Evolutionary conservation across 164 flowering plant species (phyloP).

Genomic region (Echeveria elegans): DNA sequence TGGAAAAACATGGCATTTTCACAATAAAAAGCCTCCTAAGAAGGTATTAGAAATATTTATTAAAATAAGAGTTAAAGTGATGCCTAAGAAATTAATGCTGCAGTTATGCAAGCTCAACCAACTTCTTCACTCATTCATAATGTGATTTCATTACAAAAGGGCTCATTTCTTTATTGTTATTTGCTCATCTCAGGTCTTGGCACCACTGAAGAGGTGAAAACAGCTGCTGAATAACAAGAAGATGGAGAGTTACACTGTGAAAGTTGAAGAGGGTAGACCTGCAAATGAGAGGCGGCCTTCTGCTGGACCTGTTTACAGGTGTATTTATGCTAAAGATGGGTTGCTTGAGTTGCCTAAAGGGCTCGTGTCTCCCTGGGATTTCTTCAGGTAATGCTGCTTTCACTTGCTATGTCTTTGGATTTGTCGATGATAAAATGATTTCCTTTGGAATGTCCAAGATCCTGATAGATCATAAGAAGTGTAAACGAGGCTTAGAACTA

Average conservation of each 20-base stretch:
- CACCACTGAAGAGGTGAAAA: neutral
- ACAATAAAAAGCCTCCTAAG: constrained; percentile 4
- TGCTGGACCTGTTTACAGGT: constrained; percentile 78
- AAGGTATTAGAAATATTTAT: neutral
- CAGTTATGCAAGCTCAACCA: constrained; percentile 6
- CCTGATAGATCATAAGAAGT: neutral
- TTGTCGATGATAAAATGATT: neutral
- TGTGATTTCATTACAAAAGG: constrained; percentile 4
- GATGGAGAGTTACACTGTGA: constrained; percentile 49
- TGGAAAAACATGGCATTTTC: constrained; percentile 1
- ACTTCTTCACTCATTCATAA: constrained; percentile 1
- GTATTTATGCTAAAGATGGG: constrained; percentile 82
- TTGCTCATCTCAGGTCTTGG: neutral
- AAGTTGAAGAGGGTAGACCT: constrained; percentile 60
- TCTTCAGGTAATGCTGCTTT: constrained; percentile 50
- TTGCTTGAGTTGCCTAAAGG: constrained; percentile 51
- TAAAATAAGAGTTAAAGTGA: neutral
- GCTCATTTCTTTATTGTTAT: neutral
- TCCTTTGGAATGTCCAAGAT: neutral
- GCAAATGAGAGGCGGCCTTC: constrained; percentile 50
- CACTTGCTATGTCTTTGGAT: neutral
- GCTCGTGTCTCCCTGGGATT: constrained; percentile 73
- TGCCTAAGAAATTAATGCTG: neutral
- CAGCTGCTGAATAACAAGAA: neutral
- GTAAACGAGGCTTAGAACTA: neutral